phyloP scores from a whole-genome alignment of 202 grass and related monocot genomes.

The Zizania palustris region DNA sequence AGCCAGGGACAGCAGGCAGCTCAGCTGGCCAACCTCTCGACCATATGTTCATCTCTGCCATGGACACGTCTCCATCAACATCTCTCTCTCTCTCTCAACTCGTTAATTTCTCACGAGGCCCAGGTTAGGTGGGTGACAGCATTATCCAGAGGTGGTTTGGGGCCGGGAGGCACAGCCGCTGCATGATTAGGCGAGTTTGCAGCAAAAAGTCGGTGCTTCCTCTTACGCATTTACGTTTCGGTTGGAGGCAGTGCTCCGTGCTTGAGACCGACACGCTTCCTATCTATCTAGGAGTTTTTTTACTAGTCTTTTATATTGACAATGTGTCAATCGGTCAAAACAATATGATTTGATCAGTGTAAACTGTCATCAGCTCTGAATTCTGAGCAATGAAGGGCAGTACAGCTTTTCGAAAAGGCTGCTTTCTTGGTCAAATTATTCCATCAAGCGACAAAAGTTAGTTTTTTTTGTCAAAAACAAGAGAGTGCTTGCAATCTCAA shows the following conservation, averaged over 20 bases:
- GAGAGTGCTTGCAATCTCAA: background rate
- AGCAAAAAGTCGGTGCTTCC: conserved; percentile 36
- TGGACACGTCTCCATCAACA: background rate
- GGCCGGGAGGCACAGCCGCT: conserved; percentile 29
- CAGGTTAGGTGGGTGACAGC: conserved; percentile 50
- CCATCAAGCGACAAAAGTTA: background rate
- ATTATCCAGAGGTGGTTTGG: conserved; percentile 30
- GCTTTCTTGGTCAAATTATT: conserved; percentile 40
- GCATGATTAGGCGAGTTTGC: conserved; percentile 45
- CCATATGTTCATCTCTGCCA: background rate
- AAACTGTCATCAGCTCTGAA: conserved; percentile 9
- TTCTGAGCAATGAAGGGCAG: background rate
- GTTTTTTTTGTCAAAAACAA: background rate
- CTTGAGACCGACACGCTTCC: too few species aligned
- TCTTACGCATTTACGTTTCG: conserved; percentile 41
- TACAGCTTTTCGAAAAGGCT: conserved; percentile 33
- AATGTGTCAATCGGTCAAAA: too few species aligned
- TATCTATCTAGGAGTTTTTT: too few species aligned
- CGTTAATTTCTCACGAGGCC: too few species aligned
- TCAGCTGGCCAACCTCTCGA: background rate
- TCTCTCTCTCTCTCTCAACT: too few species aligned
- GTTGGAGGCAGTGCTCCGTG: background rate
- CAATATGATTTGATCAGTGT: conserved; percentile 28
- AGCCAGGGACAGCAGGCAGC: conserved; percentile 9
- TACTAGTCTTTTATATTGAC: too few species aligned